Conservation (phyloP, 768 basidiomycete species). For the Auricularia auricula-judae region DNA sequence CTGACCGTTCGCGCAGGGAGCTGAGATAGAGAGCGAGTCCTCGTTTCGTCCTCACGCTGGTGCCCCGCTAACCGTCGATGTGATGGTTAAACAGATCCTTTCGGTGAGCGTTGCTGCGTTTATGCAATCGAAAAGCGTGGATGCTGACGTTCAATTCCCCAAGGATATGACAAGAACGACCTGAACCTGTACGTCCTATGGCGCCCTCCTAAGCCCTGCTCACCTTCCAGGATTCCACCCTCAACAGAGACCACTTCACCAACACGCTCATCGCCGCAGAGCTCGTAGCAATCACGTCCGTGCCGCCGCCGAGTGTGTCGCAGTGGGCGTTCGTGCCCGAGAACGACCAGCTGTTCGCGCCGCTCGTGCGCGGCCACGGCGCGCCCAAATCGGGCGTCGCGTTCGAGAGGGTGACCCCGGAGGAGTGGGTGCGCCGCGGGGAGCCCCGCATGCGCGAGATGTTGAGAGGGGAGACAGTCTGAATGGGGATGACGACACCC, state of each 20-base stretch:
- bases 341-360: conserved; percentile 46
- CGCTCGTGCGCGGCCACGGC: conserved; percentile 9
- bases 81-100: conserved; percentile 28
- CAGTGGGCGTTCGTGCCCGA: conserved; percentile 49
- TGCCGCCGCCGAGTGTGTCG: conserved; percentile 41
- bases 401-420: conserved; percentile 37
- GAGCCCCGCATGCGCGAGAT: conserved; percentile 27
- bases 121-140: not conserved
- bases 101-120: conserved; percentile 17
- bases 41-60: not conserved
- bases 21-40: conserved; percentile 61
- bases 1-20: conserved; percentile 11
- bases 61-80: conserved; percentile 1
- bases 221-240: no score
- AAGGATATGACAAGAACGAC: conserved; percentile 57
- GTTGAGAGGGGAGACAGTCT: not conserved
- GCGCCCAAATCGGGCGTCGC: conserved; percentile 6
- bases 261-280: conserved; percentile 58
- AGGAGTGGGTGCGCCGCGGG: conserved; percentile 48
- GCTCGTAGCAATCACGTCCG: conserved; percentile 49
- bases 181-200: conserved; percentile 29
- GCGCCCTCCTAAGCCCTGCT: conserved; percentile 4
- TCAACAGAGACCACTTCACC: conserved; percentile 55
- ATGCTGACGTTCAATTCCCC: not conserved
- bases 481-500: no score